phyloP scores from a whole-genome alignment of 140 eudicot species.

The Ambrosia hybrid region DNA sequence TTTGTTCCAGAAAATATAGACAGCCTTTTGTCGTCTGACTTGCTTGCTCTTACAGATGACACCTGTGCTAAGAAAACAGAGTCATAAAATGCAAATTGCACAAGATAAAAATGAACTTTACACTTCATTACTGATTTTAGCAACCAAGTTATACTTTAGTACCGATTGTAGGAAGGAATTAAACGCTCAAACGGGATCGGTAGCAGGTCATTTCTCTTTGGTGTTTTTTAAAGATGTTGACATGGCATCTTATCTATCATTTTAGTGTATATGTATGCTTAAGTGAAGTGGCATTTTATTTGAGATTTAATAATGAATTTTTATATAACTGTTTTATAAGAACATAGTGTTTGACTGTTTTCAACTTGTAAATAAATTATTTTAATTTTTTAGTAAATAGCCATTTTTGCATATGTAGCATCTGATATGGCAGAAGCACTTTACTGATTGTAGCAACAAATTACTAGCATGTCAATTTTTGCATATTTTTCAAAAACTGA shows the following conservation, averaged over 20 bases:
- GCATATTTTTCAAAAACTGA: not conserved
- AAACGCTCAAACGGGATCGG: not conserved
- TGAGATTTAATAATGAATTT: not conserved
- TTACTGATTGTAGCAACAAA: not conserved
- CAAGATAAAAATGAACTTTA: not conserved
- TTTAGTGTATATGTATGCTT: not conserved
- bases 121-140: not conserved
- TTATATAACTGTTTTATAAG: not conserved
- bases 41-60: slow-evolving; percentile 97
- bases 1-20: slow-evolving; percentile 91
- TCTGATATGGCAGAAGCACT: not conserved
- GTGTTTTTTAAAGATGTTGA: not conserved
- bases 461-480: not conserved
- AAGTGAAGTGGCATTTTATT: not conserved
- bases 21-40: slow-evolving; percentile 96
- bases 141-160: slow-evolving; percentile 1
- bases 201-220: not conserved
- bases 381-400: not conserved
- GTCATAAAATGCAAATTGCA: not conserved
- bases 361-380: too few species aligned
- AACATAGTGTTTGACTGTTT: not conserved
- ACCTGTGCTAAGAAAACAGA: slow-evolving; percentile 51
- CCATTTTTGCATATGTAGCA: not conserved
- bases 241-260: slow-evolving; percentile 1
- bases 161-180: not conserved